These are phyloP conservation scores for Casuarina glauca DNA, from an alignment of 306 rosid species.

Conservation along the genomic window DNA sequence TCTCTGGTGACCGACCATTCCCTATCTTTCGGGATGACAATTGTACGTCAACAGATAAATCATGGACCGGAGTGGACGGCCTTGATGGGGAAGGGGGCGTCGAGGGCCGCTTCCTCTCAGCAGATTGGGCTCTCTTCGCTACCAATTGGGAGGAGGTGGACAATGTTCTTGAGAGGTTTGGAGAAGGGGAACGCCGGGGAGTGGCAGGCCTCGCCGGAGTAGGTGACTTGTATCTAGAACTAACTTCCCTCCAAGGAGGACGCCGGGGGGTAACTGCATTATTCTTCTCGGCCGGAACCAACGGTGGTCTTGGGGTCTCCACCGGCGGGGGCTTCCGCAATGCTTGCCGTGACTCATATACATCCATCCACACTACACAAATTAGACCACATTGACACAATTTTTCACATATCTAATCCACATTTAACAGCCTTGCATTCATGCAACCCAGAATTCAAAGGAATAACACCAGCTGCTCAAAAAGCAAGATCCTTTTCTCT, in stretches of 20 bases:
- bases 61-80: constrained; percentile 74
- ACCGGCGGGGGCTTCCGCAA: constrained; percentile 55
- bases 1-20: constrained; percentile 50
- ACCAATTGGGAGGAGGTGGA: constrained; percentile 51
- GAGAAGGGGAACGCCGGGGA: constrained; percentile 71
- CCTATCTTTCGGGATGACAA: constrained; percentile 46
- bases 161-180: constrained; percentile 62
- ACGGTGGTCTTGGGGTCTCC: constrained; percentile 56
- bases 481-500: constrained; percentile 68
- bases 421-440: constrained; percentile 43
- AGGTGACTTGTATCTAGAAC: constrained; percentile 73
- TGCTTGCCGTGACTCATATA: constrained; percentile 61
- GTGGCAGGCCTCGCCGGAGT: constrained; percentile 46
- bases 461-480: constrained; percentile 47
- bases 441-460: constrained; percentile 38
- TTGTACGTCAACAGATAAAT: constrained; percentile 52
- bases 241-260: constrained; percentile 58
- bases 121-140: constrained; percentile 71
- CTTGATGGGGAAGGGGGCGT: constrained; percentile 79
- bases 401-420: constrained; percentile 45
- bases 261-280: constrained; percentile 61
- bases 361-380: constrained; percentile 90
- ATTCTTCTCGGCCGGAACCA: constrained; percentile 74
- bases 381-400: constrained; percentile 73
- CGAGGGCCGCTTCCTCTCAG: constrained; percentile 78